phyloP scores from a whole-genome alignment of 306 rosid genomes.

The Neltuma alba region DNA sequence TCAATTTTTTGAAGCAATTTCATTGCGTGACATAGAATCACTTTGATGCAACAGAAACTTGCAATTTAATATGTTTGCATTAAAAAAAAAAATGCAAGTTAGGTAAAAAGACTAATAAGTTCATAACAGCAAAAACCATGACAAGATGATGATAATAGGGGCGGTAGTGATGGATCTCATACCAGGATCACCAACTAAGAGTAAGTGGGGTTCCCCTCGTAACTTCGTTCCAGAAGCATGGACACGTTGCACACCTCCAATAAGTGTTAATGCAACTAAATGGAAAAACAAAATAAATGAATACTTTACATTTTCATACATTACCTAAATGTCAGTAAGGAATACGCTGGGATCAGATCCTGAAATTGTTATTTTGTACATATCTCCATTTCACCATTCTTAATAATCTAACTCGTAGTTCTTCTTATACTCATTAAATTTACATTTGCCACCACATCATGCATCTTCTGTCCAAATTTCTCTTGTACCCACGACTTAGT shows the following conservation, averaged over 20 bases:
- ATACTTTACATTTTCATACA: not conserved
- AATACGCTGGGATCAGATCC: not conserved
- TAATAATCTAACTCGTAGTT: not conserved
- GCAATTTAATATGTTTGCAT: not conserved
- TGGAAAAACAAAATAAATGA: slow-evolving; percentile 36
- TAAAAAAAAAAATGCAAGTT: slow-evolving; percentile 6
- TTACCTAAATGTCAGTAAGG: not conserved
- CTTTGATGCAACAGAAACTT: not conserved
- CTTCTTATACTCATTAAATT: not conserved
- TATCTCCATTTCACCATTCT: not conserved
- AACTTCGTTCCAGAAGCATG: slow-evolving; percentile 91
- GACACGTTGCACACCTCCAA: slow-evolving; percentile 95
- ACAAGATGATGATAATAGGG: not conserved
- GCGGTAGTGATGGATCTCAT: slow-evolving; percentile 28
- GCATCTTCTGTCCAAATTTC: not conserved
- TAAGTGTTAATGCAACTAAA: slow-evolving; percentile 85
- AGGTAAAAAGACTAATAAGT: not conserved
- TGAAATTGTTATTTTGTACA: not conserved
- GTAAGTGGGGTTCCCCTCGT: slow-evolving; percentile 96
- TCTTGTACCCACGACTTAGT: not conserved
- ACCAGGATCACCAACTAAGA: slow-evolving; percentile 98
- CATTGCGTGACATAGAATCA: slow-evolving; percentile 11
- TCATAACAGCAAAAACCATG: slow-evolving; percentile 28
- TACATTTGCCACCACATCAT: not conserved
- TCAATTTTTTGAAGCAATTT: slow-evolving; percentile 26